Evolutionary conservation across 208 protist genomes (phyloP).

Genomic region (Crithidia thermophila): DNA sequence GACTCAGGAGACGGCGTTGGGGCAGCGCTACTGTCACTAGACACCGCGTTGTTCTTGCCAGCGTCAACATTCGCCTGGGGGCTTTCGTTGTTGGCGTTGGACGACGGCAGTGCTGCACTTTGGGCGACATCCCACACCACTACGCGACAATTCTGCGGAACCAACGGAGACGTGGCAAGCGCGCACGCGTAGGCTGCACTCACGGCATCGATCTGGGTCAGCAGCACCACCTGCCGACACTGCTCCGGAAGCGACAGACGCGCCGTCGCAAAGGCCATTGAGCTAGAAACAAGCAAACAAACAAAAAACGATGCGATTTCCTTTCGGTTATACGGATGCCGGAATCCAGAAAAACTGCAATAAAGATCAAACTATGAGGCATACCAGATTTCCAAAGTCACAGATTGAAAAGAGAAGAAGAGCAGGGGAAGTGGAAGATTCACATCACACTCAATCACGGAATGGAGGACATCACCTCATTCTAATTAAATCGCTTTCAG

Average conservation of each 20-base stretch:
- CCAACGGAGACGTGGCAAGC: slow-evolving; percentile 22
- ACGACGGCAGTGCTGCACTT: neutral
- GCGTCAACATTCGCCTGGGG: too few species aligned
- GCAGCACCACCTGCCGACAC: slow-evolving; percentile 27
- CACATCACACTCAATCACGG: too few species aligned
- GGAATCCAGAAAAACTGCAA: slow-evolving; percentile 17
- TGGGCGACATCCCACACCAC: slow-evolving; percentile 5
- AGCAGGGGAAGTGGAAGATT: too few species aligned
- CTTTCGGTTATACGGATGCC: too few species aligned
- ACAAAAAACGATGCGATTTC: too few species aligned
- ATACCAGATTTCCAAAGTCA: neutral
- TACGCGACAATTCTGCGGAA: slow-evolving; percentile 22
- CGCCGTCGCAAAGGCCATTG: slow-evolving; percentile 3
- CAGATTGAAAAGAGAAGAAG: neutral
- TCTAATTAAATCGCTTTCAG: too few species aligned
- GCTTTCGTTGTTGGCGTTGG: neutral
- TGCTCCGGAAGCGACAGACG: slow-evolving; percentile 20
- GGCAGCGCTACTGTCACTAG: neutral
- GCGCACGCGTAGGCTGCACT: slow-evolving; percentile 22
- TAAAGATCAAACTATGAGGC: slow-evolving; percentile 40
- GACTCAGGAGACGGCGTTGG: neutral
- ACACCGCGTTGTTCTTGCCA: too few species aligned
- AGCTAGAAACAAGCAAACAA: too few species aligned
- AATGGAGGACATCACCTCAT: too few species aligned
- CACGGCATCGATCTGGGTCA: slow-evolving; percentile 13